phyloP scores from a whole-genome alignment of 352 stramenopile species.

The Globisporangium yorkense region DNA sequence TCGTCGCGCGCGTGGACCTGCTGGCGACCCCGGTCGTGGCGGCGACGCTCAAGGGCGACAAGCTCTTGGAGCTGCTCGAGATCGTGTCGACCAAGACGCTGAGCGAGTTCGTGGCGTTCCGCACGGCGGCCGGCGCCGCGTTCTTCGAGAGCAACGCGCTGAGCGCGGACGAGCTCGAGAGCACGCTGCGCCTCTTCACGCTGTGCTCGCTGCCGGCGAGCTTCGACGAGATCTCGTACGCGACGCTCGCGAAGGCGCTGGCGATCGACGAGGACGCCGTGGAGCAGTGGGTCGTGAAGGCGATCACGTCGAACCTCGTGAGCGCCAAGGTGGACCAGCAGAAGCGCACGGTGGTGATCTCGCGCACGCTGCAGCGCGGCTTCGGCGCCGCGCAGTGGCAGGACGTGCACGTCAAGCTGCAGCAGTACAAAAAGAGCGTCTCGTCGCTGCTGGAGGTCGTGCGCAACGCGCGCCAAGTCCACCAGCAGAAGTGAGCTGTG shows the following conservation, averaged over 20 bases:
- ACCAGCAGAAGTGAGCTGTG: constrained; percentile 44
- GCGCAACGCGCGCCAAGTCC: constrained; percentile 57
- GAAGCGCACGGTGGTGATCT: constrained; percentile 86
- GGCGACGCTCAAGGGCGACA: constrained; percentile 54
- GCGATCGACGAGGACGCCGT: constrained; percentile 83
- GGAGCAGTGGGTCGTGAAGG: constrained; percentile 93
- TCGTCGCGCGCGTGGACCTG: constrained; percentile 87
- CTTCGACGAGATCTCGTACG: constrained; percentile 91
- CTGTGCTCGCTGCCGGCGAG: constrained; percentile 88
- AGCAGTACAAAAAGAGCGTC: constrained; percentile 93
- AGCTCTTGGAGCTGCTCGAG: constrained; percentile 85
- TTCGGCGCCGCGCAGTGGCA: constrained; percentile 91
- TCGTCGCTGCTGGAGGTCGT: constrained; percentile 84
- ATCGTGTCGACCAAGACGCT: constrained; percentile 92
- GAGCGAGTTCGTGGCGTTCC: constrained; percentile 83
- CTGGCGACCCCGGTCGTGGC: constrained; percentile 75
- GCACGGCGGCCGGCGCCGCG: constrained; percentile 49
- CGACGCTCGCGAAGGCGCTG: constrained; percentile 76
- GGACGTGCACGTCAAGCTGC: constrained; percentile 82
- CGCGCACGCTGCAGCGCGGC: constrained; percentile 57
- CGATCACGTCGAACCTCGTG: constrained; percentile 88
- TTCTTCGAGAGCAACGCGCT: constrained; percentile 63
- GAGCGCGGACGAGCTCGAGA: constrained; percentile 48
- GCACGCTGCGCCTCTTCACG: constrained; percentile 91
- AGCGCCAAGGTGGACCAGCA: constrained; percentile 95